Evolutionary conservation across 441 rosid species (phyloP), one percentile per base, ranked within the genome.

Genomic region (Populus hybrid): DNA sequence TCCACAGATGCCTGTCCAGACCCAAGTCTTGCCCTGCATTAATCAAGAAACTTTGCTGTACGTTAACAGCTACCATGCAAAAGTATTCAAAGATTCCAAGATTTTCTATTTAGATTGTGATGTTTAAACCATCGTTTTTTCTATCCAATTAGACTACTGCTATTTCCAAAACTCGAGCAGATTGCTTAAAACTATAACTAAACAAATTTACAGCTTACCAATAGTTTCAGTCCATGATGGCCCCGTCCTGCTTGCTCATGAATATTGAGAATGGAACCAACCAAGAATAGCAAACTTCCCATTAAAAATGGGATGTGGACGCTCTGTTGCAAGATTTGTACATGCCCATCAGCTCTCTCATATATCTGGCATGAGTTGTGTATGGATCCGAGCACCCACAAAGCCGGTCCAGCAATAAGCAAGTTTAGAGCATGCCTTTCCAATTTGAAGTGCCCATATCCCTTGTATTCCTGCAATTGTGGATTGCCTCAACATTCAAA

Each of bases 301-400:
- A 85, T 79, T 63, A 93, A 74, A 78, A 93, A 92, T 0, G 97
- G 98, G 68, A 91, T 79, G 45, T 89, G 92, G 64, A 92, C 92
- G 77, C 90, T 79, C 45, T 88, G 85, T 69, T 90, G 97, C 84
- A 91, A 64, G 70, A 92, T 86, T 82, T 93, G 97, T 24, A 89
- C 90, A 68, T 90, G 95, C 6, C 90, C 96, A 74, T 92, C 94
- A 2, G 95, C 96, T 83, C 93, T 85, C 85, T 92, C 95, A 35
- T 92, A 95, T 75, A 89, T 88, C 81, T 93, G 98, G 80, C 99
- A 93, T 9, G 92, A 89, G 88, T 93, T 94, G 79, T 86, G 94
- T 80, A 94, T 83, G 11, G 97, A 93, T 9, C 99, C 97, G 20
- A 90, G 74, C 56, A 84, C 72, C 99, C 97, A 92, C 18, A 94